Evolutionary conservation across 2,329 filamentous ascomycete species (phyloP), one percentile per base, ranked within the genome.

Genomic region (Pseudocercospora fuligena): DNA sequence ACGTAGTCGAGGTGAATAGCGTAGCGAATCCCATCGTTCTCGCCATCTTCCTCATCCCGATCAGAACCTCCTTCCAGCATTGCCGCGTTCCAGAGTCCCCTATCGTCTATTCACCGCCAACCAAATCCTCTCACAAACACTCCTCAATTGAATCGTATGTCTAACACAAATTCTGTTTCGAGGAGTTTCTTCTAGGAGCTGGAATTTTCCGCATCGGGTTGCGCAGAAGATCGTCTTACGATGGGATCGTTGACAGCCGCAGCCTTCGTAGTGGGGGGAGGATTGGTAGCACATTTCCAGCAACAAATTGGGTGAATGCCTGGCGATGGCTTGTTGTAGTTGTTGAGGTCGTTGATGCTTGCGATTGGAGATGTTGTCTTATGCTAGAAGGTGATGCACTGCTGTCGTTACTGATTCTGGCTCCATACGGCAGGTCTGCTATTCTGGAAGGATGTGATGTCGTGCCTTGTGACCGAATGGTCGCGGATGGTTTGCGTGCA

Each of bases 251-350:
- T 6, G 5, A 16, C 63, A 65, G 46, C 58, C 58, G 51, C 63
- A 65, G 49, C 63, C 63, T 33, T 61, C 58, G 51, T 49, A 61
- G 27, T 40, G n/a, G 21, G 31, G 14, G 1, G 23, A 21, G 31
- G 58, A 36, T 51, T 61, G 58, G 58, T 40, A 61, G 63, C 63
- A 65, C 62, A 64, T 64, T 2, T n/a, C n/a, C n/a, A n/a, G n/a
- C n/a, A n/a, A n/a, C n/a, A n/a, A n/a, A n/a, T n/a, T n/a, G n/a
- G n/a, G n/a, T n/a, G n/a, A n/a, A n/a, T n/a, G n/a, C n/a, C n/a
- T n/a, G n/a, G n/a, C n/a, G n/a, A n/a, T n/a, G n/a, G n/a, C n/a
- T n/a, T 2, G n/a, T 27, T 6, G 27, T 27, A 3, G 6, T 27
- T 27, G 27, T 27, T 14, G 40, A 4, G 12, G 9, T 19, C 16